Base-by-base conservation (phyloP, 139 green algal genomes). In the Gonium pectorale region DNA sequence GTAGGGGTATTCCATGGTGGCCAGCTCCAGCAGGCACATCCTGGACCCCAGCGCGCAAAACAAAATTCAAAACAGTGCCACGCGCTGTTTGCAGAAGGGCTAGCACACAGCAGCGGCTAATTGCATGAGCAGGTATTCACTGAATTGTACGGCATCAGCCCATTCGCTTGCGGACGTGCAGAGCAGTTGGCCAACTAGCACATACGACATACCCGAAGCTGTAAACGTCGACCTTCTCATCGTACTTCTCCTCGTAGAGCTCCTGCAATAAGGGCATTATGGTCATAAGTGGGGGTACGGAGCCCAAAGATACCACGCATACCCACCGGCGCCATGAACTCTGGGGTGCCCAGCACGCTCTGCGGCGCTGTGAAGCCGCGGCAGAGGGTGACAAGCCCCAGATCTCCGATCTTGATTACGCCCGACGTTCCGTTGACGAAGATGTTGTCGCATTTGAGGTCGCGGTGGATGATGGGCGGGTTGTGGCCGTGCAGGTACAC, bases 241-340 rank as follows among this genome's bases (percentile, higher is more conserved):
- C 94, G 74, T 99, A 99, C 72, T 99, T 94, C 91, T 99, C 98
- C 77, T 99, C 97, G 62, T 99, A 99, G 86, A 99, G 94, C 94
- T 99, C 98, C 77, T 83, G 43, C n/a, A 21, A 26, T 26, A 19
- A 7, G 35, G 33, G 21, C 11, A 46, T 2, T 9, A 46, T 71
- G 62, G 27, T 6, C n/a, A 69, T 35, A 69, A 56, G 49, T 13
- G 49, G 49, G 17, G 49, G 17, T 56, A 56, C 49, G n/a, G 49
- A 56, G 49, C 17, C 13, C 17, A 56, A 66, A 6, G 6, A 66
- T 33, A 66, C 22, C 6, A n/a, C 62, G 41, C 62, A 43, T 56
- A 77, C 68, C 26, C 77, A 83, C 77, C 79, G 79, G 79, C 38
- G 79, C 79, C 79, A 85, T 85, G 37, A 85, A 85, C 64, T 85